Percentiles rank a stretch among this genome's conserved stretches.
phyloP scores from a whole-genome alignment of 1,284 basidiomycete genomes.

The Pisolithus thermaeus region DNA sequence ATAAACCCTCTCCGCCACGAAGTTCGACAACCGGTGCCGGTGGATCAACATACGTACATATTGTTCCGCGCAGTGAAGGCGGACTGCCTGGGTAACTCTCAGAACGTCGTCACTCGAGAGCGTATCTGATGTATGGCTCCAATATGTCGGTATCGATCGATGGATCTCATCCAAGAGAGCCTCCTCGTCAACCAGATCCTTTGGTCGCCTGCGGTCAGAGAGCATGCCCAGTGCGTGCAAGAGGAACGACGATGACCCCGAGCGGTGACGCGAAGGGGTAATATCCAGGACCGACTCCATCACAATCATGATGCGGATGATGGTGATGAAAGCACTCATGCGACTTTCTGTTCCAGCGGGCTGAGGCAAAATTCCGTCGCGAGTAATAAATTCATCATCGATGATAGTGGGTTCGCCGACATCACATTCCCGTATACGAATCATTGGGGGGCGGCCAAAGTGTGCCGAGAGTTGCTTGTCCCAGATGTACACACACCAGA shows the following conservation, averaged over 20 bases:
- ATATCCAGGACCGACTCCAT: constrained; percentile 75
- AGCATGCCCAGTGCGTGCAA: constrained; percentile 52
- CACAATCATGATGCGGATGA: constrained; percentile 74
- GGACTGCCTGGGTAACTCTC: constrained; percentile 79
- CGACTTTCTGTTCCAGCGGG: constrained; percentile 67
- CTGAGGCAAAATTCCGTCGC: constrained; percentile 62
- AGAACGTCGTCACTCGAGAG: constrained; percentile 82
- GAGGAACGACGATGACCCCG: constrained; percentile 50
- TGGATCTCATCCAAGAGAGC: constrained; percentile 74
- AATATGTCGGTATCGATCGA: constrained; percentile 64
- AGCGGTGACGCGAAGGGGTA: constrained; percentile 55
- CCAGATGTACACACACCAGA: constrained; percentile 93
- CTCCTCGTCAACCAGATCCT: constrained; percentile 76
- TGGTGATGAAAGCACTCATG: constrained; percentile 73
- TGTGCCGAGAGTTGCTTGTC: constrained; percentile 83
- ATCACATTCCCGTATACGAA: constrained; percentile 82
- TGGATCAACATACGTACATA: constrained; percentile 78
- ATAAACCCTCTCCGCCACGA: constrained; percentile 58
- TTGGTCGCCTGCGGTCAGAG: constrained; percentile 46
- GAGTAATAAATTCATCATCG: constrained; percentile 85
- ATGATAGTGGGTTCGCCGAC: constrained; percentile 75
- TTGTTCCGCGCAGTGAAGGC: constrained; percentile 79
- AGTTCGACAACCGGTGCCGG: constrained; percentile 67
- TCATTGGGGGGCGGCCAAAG: constrained; percentile 81
- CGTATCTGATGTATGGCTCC: constrained; percentile 76